These are phyloP conservation scores for Aphanomyces euteiches DNA, from an alignment of 352 stramenopile species.

Conservation along the genomic window DNA sequence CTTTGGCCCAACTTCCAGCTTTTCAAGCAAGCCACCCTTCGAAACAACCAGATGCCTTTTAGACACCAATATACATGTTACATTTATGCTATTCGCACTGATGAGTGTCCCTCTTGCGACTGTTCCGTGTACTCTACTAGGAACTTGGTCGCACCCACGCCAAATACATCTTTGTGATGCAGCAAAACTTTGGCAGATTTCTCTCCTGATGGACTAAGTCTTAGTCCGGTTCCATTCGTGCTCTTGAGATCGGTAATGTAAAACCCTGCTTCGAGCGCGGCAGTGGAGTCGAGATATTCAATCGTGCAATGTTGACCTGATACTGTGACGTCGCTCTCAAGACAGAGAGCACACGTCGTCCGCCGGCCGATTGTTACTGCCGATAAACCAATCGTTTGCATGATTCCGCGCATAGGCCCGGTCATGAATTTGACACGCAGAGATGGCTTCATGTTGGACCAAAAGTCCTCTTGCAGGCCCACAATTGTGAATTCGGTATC, in stretches of 20 bases:
- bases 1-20: conserved; percentile 60
- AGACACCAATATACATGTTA: conserved; percentile 22
- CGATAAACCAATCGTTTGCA: conserved; percentile 71
- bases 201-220: conserved; percentile 52
- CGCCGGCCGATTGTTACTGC: conserved; percentile 67
- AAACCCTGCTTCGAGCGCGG: conserved; percentile 41
- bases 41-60: conserved; percentile 65
- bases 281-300: conserved; percentile 52
- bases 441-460: conserved; percentile 58
- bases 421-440: conserved; percentile 75
- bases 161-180: conserved; percentile 75
- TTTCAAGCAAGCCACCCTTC: conserved; percentile 82
- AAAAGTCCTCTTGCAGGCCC: conserved; percentile 61
- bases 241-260: conserved; percentile 82
- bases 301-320: conserved; percentile 70
- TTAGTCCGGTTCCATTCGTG: conserved; percentile 76
- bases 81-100: conserved; percentile 8
- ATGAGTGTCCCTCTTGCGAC: neutral
- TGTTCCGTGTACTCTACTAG: conserved; percentile 58
- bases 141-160: conserved; percentile 78
- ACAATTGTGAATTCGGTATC: conserved; percentile 80
- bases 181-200: conserved; percentile 49
- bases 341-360: conserved; percentile 75
- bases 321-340: conserved; percentile 78
- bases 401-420: conserved; percentile 58